A percentile compares a stretch with the other conserved stretches of the same genome.
These are phyloP conservation scores for Skeletonema marinoi DNA, from an alignment of 108 stramenopile genomes.

Conservation along the genomic window DNA sequence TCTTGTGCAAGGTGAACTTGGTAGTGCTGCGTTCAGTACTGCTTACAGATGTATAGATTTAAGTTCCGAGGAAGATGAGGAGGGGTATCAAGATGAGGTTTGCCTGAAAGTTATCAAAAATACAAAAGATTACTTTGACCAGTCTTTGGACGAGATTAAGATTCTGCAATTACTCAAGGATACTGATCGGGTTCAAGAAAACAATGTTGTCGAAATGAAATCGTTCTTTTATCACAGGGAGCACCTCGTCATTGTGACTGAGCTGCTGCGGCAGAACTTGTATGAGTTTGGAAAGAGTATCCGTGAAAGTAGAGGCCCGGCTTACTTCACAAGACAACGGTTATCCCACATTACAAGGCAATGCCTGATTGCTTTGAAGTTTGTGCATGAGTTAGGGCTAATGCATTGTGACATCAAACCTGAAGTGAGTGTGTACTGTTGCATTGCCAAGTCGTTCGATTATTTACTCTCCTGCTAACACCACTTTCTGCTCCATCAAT, in stretches of 20 bases:
- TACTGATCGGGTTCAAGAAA: conserved; percentile 77
- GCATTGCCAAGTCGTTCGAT: neutral
- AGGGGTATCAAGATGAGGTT: conserved; percentile 82
- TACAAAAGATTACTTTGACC: conserved; percentile 99
- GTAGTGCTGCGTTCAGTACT: conserved; percentile 94
- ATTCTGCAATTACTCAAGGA: conserved; percentile 88
- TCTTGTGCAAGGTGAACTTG: conserved; percentile 89
- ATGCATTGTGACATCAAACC: conserved; percentile 99
- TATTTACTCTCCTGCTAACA: neutral
- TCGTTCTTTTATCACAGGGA: conserved; percentile 98
- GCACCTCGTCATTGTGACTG: conserved; percentile 97
- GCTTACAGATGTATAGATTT: conserved; percentile 93
- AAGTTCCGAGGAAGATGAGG: conserved; percentile 63
- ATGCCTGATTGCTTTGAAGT: conserved; percentile 88
- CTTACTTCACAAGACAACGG: conserved; percentile 92
- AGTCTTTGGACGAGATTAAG: conserved; percentile 98
- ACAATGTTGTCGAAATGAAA: conserved; percentile 88
- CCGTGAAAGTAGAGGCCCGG: conserved; percentile 77
- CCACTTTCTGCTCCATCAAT: neutral
- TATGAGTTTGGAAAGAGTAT: conserved; percentile 94
- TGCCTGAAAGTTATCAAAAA: conserved; percentile 99
- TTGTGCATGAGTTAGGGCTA: conserved; percentile 89
- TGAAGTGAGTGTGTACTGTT: conserved; percentile 49
- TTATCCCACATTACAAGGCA: conserved; percentile 87
- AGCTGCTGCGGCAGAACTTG: conserved; percentile 95